Evolutionary conservation across 2,329 filamentous ascomycete species (phyloP), one percentile per base, ranked within the genome.

Genomic region (Fonsecaea monophora): DNA sequence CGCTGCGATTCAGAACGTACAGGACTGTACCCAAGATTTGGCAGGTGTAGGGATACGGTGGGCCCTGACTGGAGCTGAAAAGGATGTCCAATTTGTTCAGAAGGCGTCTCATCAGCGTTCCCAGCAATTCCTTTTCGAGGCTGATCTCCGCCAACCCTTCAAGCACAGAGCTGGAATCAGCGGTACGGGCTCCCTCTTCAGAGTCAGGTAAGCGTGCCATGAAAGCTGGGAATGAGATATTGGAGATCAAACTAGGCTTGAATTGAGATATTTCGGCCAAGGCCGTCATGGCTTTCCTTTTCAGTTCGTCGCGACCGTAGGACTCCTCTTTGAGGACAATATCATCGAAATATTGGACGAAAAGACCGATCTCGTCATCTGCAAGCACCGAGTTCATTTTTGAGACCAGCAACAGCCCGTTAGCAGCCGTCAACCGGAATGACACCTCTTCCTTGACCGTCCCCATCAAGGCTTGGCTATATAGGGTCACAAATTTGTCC

Each of bases 121-220:
- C 85, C 68, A 90, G 89, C 12, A 90, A 81, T 42, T 87, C 83
- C 67, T 84, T 82, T 73, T 90, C 88, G 10, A 82, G 81, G 62
- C 86, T 87, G 21, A 91, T 83, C 71, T 89, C 86, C 2, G 88
- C 87, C 66, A 91, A 84, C 0, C 83, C 87, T 72, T 90, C 88
- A 30, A 91, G 77, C 0, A 87, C 85, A 4, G 82, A 78, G n/a
- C 84, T 73, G 72, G 89, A 89, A 5, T 76, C 75, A 25, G 42
- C 38, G 6, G 73, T 73, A 9, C 80, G 76, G 2, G 78, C 78
- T 18, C 83, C 81, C n/a, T 79, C 77, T 64, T 85, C 84, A 1
- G 78, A 79, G 67, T 88, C 87, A 1, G 88, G 89, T 3, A 91
- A 77, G 45, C 85, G 84, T 3, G 87, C 87, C 76, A 90, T 83